Base-by-base conservation (phyloP, 2,329 filamentous ascomycete species). In the Seiridium cupressi region DNA sequence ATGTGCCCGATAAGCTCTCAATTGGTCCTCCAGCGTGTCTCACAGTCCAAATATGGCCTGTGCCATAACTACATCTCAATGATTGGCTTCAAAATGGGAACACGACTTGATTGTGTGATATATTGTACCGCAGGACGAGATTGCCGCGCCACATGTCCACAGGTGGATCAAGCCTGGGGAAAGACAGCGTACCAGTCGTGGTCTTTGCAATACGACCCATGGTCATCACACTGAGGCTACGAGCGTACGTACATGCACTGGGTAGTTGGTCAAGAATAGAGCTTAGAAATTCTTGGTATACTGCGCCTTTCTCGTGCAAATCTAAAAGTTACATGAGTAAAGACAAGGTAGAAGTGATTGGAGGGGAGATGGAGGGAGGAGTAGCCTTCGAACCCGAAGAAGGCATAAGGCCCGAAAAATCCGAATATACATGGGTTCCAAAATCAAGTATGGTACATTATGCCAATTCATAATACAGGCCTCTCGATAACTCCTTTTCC, bases 391-490 rank as follows among this genome's bases (percentile, higher is more conserved):
- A 36, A 57, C 34, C 53, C 6, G 36, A 31, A 57, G 55, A 38
- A 46, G 31, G 44, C 13, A 48, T 9, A 48, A 8, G 32, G 32
- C 55, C 44, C 38, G 38, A 44, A 31, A 57, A 57, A 57, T 48
- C 62, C 49, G 60, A 57, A 62, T 63, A 54, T 64, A 68, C 64
- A 62, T 58, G 59, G 59, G 57, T 62, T 51, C 63, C 61, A 54
- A 61, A 58, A 64, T 58, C 56, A 60, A 61, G 63, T 62, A 63
- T 66, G 62, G 65, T 64, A 65, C 65, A 66, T 67, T 63, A 63
- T 66, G 66, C 63, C 64, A 54, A 53, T 60, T 48, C 62, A 63
- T 67, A 13, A 49, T 55, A 59, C 44, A 58, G 46, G 3, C n/a
- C 54, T 53, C 49, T 44, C 55, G 56, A 44, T 26, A 53, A 61